Evolutionary conservation across 73 alveolate species (phyloP).

Genomic region (Symbiodinium natans): DNA sequence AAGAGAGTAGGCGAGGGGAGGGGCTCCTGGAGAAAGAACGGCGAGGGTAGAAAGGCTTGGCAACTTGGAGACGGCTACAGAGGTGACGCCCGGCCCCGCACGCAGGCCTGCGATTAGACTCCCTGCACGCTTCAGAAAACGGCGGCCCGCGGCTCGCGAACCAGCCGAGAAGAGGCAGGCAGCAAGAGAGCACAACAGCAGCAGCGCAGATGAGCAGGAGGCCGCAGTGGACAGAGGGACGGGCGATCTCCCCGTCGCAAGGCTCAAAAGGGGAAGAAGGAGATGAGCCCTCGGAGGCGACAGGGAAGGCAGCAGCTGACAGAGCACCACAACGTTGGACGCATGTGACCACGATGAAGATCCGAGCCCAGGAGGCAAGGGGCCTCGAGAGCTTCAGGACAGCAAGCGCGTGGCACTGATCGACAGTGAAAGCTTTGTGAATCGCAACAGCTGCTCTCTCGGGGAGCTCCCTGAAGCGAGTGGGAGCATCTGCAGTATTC

Average conservation of each 20-base stretch:
- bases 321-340: neutral
- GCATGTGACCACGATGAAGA: neutral
- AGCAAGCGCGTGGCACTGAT: neutral
- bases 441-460: neutral
- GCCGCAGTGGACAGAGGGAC: neutral
- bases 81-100: neutral
- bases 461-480: neutral
- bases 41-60: neutral
- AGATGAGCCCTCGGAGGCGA: neutral
- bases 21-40: neutral
- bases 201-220: neutral
- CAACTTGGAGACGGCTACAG: neutral
- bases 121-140: too few relatives aligned
- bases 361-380: neutral
- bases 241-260: neutral
- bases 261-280: neutral
- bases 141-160: neutral
- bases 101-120: too few relatives aligned
- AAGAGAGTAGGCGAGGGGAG: neutral
- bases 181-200: neutral
- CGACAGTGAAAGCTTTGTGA: too few relatives aligned
- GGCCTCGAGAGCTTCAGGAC: neutral
- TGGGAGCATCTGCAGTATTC: constrained; percentile 11
- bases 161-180: neutral
- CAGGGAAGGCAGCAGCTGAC: neutral